These are phyloP conservation scores for Suhomyces choctaworum DNA, from an alignment of 1,139 yeast species.

Conservation along the genomic window DNA sequence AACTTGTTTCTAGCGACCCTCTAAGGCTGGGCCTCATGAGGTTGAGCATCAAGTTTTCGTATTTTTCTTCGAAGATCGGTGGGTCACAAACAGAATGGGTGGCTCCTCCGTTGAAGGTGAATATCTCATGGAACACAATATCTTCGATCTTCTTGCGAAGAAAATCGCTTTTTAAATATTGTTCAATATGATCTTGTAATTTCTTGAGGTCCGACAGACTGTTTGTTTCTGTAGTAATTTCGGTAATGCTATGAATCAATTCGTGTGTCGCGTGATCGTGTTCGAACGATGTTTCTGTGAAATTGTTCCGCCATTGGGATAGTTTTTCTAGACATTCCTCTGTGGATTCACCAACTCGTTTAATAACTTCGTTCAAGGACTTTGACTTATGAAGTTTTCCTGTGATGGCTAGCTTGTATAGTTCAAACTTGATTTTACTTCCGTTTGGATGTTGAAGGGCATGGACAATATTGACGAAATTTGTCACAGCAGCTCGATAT, in stretches of 20 bases:
- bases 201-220: too few species aligned
- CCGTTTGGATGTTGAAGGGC: conserved; percentile 15
- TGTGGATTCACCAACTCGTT: not conserved
- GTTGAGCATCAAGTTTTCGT: conserved; percentile 39
- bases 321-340: not conserved
- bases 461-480: conserved; percentile 27
- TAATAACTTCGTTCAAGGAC: conserved; percentile 13
- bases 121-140: conserved; percentile 39
- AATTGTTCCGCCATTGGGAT: not conserved
- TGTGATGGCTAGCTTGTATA: conserved; percentile 31
- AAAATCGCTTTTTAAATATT: conserved; percentile 20
- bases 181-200: conserved; percentile 1
- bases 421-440: conserved; percentile 28
- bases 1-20: conserved; percentile 30
- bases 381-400: conserved; percentile 19
- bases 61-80: conserved; percentile 37
- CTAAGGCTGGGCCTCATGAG: conserved; percentile 43
- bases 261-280: not conserved
- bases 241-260: not conserved
- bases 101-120: conserved; percentile 38
- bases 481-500: conserved; percentile 27
- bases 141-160: conserved; percentile 26
- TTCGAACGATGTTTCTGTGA: not conserved
- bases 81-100: conserved; percentile 4
- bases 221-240: not conserved